Evolutionary conservation across 2,329 filamentous ascomycete species (phyloP).

Genomic region (Arthrobotrys conoides): DNA sequence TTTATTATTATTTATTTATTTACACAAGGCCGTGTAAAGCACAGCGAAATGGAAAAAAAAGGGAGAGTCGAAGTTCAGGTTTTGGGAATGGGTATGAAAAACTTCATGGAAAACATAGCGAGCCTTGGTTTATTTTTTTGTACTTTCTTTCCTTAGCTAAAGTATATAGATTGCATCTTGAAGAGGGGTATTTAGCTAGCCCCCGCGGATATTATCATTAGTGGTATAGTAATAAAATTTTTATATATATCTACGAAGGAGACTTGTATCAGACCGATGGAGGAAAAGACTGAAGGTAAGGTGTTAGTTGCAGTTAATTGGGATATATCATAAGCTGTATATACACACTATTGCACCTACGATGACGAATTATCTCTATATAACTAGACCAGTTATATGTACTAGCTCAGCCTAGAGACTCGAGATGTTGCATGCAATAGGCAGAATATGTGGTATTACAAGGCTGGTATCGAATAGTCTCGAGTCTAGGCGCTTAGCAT

Average conservation of each 20-base stretch:
- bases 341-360: no score
- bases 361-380: no score
- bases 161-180: constrained; percentile 24
- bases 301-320: no score
- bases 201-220: background rate
- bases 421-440: no score
- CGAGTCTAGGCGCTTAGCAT: no score
- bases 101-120: constrained; percentile 19
- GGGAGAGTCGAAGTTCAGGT: background rate
- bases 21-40: background rate
- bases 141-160: background rate
- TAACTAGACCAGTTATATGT: no score
- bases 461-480: no score
- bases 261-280: no score
- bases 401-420: no score
- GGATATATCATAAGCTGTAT: no score
- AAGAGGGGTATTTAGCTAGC: constrained; percentile 1
- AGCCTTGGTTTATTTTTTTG: background rate
- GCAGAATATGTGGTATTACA: no score
- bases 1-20: background rate
- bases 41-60: background rate
- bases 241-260: background rate
- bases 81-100: background rate
- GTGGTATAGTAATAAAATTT: constrained; percentile 19
- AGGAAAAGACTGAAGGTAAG: no score